Evolutionary conservation across 2,329 filamentous ascomycete genomes (phyloP).

Genomic region (Colletotrichum lentis): DNA sequence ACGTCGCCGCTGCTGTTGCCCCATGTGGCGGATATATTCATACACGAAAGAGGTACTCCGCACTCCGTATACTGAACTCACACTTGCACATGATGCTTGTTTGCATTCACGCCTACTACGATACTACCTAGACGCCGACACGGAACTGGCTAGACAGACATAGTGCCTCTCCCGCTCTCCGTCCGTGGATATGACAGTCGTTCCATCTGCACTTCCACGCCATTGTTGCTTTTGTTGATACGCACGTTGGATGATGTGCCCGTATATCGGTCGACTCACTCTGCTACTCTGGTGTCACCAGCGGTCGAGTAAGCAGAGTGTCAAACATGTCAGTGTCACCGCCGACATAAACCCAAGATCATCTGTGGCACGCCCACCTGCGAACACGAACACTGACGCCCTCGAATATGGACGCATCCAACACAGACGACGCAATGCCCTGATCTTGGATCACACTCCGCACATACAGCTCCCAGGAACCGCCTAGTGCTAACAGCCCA

Average conservation of each 20-base stretch:
- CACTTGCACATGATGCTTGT: slow-evolving; percentile 5
- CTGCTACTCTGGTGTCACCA: slow-evolving; percentile 7
- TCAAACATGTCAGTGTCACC: slow-evolving; percentile 16
- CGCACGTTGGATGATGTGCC: slow-evolving; percentile 19
- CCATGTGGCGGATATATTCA: not conserved
- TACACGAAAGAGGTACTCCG: no score
- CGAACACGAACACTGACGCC: not conserved
- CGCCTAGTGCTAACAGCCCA: not conserved
- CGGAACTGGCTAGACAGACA: not conserved
- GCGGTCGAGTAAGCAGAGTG: slow-evolving; percentile 7
- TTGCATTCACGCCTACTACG: not conserved
- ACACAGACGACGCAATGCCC: not conserved
- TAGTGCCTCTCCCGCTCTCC: not conserved
- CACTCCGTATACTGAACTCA: not conserved
- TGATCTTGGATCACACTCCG: slow-evolving; percentile 1
- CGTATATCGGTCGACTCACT: slow-evolving; percentile 20
- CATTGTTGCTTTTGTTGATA: slow-evolving; percentile 28
- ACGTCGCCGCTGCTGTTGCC: slow-evolving; percentile 3
- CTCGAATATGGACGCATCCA: slow-evolving; percentile 1
- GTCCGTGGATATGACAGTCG: slow-evolving; percentile 10
- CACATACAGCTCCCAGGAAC: slow-evolving; percentile 4
- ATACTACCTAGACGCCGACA: not conserved
- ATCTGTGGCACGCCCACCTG: not conserved
- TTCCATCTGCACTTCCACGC: slow-evolving; percentile 13
- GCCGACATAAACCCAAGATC: slow-evolving; percentile 16